Base-by-base conservation (phyloP, 352 stramenopile species). In the Globisporangium recalcitrans region DNA sequence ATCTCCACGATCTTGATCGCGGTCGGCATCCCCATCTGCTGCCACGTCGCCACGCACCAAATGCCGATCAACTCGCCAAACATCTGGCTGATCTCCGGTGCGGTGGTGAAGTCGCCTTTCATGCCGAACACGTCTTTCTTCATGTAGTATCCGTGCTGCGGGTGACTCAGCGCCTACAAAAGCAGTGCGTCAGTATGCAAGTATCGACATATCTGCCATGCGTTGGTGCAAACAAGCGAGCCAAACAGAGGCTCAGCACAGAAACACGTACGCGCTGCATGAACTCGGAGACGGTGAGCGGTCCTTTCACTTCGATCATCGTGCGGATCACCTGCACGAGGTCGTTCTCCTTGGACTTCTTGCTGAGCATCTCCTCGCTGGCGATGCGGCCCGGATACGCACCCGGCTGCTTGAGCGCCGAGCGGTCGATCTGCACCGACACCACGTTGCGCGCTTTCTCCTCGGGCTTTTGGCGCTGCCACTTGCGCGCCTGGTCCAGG, bases 111-210 rank as follows among this genome's bases (percentile, higher is more conserved):
- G 77, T 98, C 91, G 62, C 90, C 91, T 52, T 93, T 75, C 31
- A 70, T 82, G 36, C 93, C 93, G 69, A 98, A 96, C 55, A 97
- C 85, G 62, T 97, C 85, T 42, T 87, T 86, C 68, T 96, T 95
- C 74, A 97, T 98, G 79, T 98, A 98, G 75, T 98, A 98, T 36
- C 96, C 96, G 74, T 97, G 84, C 53, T 88, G 57, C 14, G 90
- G 91, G 77, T 98, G 91, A 49, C 88, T 90, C 65, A 98, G 78
- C 32, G 83, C 83, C 75, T 85, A 58, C 14, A 22, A 1, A 21
- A 40, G n/a, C n/a, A n/a, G n/a, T n/a, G n/a, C n/a, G n/a, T n/a
- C n/a, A n/a, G n/a, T n/a, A n/a, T n/a, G n/a, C n/a, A n/a, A n/a
- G n/a, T n/a, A n/a, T n/a, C n/a, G n/a, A n/a, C n/a, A n/a, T n/a